A percentile compares a stretch with the other conserved stretches of the same genome.
Evolutionary conservation across 768 basidiomycete species (phyloP).

Genomic region (Russula sp.): DNA sequence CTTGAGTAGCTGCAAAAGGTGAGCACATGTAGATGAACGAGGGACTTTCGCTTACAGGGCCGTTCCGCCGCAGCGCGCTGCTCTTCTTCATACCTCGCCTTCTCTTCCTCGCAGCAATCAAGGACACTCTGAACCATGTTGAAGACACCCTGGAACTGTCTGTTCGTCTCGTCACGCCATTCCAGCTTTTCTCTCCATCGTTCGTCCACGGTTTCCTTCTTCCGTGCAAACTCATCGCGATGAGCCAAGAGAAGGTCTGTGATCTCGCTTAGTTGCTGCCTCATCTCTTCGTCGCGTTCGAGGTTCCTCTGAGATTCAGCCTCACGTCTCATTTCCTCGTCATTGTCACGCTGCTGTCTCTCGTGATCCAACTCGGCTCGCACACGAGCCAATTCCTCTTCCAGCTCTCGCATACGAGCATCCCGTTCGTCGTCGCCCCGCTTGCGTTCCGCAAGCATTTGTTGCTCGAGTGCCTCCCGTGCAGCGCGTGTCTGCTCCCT

Average conservation of each 20-base stretch:
- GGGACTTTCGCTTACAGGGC: conserved; percentile 39
- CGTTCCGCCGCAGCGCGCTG: conserved; percentile 44
- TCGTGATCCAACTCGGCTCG: conserved; percentile 59
- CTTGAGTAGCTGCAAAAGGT: conserved; percentile 43
- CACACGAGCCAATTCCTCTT: conserved; percentile 52
- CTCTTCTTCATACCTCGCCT: conserved; percentile 44
- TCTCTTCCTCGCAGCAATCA: conserved; percentile 47
- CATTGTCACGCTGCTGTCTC: conserved; percentile 45
- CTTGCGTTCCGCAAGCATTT: conserved; percentile 13
- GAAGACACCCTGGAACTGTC: conserved; percentile 46
- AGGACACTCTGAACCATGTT: conserved; percentile 55
- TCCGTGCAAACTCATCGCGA: conserved; percentile 47
- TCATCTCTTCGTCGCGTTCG: conserved; percentile 55
- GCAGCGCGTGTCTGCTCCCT: conserved; percentile 21
- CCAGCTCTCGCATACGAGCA: conserved; percentile 49
- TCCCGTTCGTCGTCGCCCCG: conserved; percentile 42
- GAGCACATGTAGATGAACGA: conserved; percentile 16
- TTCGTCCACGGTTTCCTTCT: conserved; percentile 52
- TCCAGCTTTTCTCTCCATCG: conserved; percentile 56
- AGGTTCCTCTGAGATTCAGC: conserved; percentile 46
- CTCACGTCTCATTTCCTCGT: conserved; percentile 58
- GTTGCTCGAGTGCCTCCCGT: conserved; percentile 14
- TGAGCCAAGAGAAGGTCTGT: conserved; percentile 68
- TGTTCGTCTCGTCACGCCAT: conserved; percentile 53
- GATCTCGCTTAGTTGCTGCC: conserved; percentile 59